These are phyloP conservation scores for Fusarium zealandicum DNA, from an alignment of 2,329 filamentous ascomycete species.

Conservation along the genomic window DNA sequence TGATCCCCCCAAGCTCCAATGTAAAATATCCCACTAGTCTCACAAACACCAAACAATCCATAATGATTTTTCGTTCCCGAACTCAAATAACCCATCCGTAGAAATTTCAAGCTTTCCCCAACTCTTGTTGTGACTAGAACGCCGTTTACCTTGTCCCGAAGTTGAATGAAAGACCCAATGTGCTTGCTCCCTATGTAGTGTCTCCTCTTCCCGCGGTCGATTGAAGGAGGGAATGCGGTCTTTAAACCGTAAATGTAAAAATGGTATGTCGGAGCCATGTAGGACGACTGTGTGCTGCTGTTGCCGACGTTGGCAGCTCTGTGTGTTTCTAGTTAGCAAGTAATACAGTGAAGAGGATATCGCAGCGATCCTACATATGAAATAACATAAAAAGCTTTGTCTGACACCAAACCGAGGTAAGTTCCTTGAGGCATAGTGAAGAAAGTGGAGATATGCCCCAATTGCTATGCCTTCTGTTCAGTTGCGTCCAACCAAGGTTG, in stretches of 20 bases:
- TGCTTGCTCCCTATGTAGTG: slow-evolving; percentile 1
- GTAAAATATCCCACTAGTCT: slow-evolving; percentile 20
- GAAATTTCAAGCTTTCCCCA: slow-evolving; percentile 1
- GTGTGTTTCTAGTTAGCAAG: not conserved
- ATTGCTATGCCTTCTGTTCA: not conserved
- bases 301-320: not conserved
- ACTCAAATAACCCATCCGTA: slow-evolving; percentile 9
- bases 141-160: slow-evolving; percentile 21
- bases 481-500: not conserved
- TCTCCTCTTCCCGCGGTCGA: not conserved
- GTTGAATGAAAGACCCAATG: slow-evolving; percentile 21
- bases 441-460: too few species aligned
- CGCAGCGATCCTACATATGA: not conserved
- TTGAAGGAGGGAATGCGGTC: slow-evolving; percentile 9
- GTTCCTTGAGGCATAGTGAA: not conserved
- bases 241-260: slow-evolving; percentile 10
- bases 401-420: not conserved
- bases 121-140: slow-evolving; percentile 9
- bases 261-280: not conserved
- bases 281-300: not conserved
- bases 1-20: slow-evolving; percentile 20
- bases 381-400: not conserved
- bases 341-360: not conserved
- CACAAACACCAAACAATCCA: slow-evolving; percentile 20
- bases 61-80: slow-evolving; percentile 13